A percentile compares a stretch with the other conserved stretches of the same genome.
These are phyloP conservation scores for Chlamydomonas sp. DNA, from an alignment of 139 green algal genomes.

Conservation along the genomic window DNA sequence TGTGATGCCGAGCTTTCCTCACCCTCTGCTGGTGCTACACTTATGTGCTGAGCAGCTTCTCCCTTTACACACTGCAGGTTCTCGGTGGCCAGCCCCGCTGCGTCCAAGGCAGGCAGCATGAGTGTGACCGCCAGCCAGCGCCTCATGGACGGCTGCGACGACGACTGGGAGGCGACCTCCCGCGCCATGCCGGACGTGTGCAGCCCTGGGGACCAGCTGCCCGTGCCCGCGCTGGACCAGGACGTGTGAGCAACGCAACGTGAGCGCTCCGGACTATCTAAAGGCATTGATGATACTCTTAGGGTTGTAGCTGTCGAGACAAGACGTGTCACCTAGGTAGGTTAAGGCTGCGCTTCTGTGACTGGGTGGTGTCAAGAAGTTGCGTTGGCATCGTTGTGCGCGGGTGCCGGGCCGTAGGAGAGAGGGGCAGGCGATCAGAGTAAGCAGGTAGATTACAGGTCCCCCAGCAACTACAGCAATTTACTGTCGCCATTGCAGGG, in stretches of 20 bases:
- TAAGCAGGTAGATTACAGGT: too few relatives aligned
- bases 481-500: too few relatives aligned
- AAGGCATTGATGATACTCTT: not conserved
- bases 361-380: not conserved
- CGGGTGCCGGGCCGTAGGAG: too few relatives aligned
- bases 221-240: not conserved
- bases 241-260: not conserved
- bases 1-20: too few relatives aligned
- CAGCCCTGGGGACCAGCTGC: constrained; percentile 27
- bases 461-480: too few relatives aligned
- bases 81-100: not conserved
- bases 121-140: not conserved
- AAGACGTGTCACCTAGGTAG: not conserved
- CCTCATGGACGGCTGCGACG: not conserved
- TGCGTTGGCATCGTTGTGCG: too few relatives aligned
- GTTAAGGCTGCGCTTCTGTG: not conserved
- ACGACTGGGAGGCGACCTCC: not conserved
- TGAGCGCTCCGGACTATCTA: not conserved
- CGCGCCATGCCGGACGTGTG: not conserved
- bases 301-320: not conserved
- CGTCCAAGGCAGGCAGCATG: constrained; percentile 21
- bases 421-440: too few relatives aligned
- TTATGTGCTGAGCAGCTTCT: not conserved
- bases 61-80: constrained; percentile 1
- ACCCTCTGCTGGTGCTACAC: too few relatives aligned